phyloP scores from a whole-genome alignment of 345 rosid species.

The Citrus sinensis region DVS_A1.0 CM039169.1:30302501-30303000 shows the following conservation, averaged over 20 bases:
- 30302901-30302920: slow-evolving; percentile 38
- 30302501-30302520: slow-evolving; percentile 44
- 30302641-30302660: slow-evolving; percentile 61
- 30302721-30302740: slow-evolving; percentile 49
- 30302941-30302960: slow-evolving; percentile 72
- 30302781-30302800: slow-evolving; percentile 37
- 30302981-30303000: slow-evolving; percentile 45
- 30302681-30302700: slow-evolving; percentile 38
- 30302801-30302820: slow-evolving; percentile 42
- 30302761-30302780: slow-evolving; percentile 47
- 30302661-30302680: slow-evolving; percentile 58
- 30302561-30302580: slow-evolving; percentile 57
- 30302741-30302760: slow-evolving; percentile 57
- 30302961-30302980: slow-evolving; percentile 49
- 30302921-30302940: slow-evolving; percentile 62
- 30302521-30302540: slow-evolving; percentile 43
- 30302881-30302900: slow-evolving; percentile 29
- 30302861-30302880: slow-evolving; percentile 54
- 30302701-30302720: slow-evolving; percentile 41
- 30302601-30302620: slow-evolving; percentile 50
- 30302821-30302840: slow-evolving; percentile 48
- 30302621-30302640: slow-evolving; percentile 52
- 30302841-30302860: slow-evolving; percentile 59
- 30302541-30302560: slow-evolving; percentile 57
- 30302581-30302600: slow-evolving; percentile 50